Conservation (phyloP, 2,329 filamentous ascomycete genomes). For the Phialocephala sp. region DNA sequence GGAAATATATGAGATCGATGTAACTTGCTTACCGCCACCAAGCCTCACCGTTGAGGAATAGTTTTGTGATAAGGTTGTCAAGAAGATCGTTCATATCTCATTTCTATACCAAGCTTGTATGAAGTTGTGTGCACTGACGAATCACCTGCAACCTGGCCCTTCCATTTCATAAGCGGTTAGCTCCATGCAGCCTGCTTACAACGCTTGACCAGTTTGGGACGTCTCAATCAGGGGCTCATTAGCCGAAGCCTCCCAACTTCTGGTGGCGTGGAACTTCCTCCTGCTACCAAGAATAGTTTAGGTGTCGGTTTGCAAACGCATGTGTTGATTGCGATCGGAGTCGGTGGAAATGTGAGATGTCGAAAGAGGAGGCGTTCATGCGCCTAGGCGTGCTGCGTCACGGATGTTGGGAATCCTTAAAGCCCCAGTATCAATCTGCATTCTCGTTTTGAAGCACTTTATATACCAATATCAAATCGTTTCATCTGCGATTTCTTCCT, state of each 20-base stretch:
- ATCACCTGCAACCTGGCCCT: neutral
- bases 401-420: neutral
- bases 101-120: neutral
- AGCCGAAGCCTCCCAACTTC: neutral
- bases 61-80: neutral
- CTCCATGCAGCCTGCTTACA: slow-evolving; percentile 30
- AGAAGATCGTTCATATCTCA: neutral
- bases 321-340: neutral
- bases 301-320: neutral
- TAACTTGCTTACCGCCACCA: slow-evolving; percentile 9
- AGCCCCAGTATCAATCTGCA: neutral
- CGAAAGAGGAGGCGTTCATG: slow-evolving; percentile 37
- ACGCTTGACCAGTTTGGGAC: neutral
- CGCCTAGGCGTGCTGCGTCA: slow-evolving; percentile 5
- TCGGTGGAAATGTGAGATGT: slow-evolving; percentile 19
- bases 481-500: neutral
- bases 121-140: neutral
- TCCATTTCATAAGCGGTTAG: slow-evolving; percentile 25
- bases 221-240: neutral
- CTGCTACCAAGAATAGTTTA: neutral
- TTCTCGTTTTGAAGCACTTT: neutral
- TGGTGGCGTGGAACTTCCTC: neutral
- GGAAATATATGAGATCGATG: neutral
- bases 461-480: neutral
- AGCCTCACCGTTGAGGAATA: too few species aligned